Evolutionary conservation across 2,329 filamentous ascomycete genomes (phyloP), one percentile per base, ranked within the genome.

Genomic region (Epichloe bromicola): DNA sequence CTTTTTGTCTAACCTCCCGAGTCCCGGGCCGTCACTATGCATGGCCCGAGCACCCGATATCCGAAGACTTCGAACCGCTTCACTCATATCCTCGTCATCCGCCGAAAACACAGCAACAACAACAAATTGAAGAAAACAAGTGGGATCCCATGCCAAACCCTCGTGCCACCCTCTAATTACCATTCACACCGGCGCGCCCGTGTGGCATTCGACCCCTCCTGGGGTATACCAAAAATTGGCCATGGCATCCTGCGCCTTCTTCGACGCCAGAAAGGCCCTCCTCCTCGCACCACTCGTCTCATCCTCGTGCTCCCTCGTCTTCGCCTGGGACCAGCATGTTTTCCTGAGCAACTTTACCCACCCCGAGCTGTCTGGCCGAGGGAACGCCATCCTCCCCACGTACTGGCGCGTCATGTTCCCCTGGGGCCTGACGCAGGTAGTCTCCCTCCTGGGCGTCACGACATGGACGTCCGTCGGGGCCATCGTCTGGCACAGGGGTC

Each of bases 231-330:
- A 1, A 30, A 3, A 30, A 10, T 30, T 3, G 30, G 30, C 26
- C 15, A 71, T 71, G 69, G 67, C 69, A 34, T 68, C 67, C 1
- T 59, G 60, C 15, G 53, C 56, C 40, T 67, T 71, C 58, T 63
- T 67, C 57, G 64, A 70, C 55, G 64, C 66, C 11, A 57, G 65
- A 43, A 63, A 65, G 6, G 52, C 60, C 40, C 63, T 76, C 36
- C 67, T 73, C 44, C 57, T 71, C 17, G 63, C 70, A 2, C 74
- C 74, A 0, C 61, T 76, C 23, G 55, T 75, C 55, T 70, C 71
- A n/a, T 70, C 72, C 3, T 73, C 72, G 2, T 67, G 67, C 56
- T 68, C 71, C 0, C 64, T 76, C 48, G 65, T 69, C 56, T 74
- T 66, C 62, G 69, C 72, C 14, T 61, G 63, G 40, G 71, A 74